Conservation (phyloP, 768 basidiomycete genomes). For the Boletus tomentosulus region DNA sequence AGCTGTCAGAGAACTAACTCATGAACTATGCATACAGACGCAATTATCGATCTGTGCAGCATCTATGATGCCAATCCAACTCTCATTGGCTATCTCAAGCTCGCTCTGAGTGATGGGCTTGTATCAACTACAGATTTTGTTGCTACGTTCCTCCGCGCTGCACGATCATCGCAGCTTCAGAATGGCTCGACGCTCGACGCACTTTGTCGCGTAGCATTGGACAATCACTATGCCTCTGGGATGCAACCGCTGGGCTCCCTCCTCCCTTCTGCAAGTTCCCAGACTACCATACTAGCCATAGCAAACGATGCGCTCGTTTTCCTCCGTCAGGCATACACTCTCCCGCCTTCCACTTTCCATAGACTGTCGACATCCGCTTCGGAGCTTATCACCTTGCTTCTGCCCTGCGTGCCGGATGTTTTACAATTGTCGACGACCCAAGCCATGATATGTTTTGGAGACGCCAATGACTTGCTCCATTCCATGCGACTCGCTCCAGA, state of each 20-base stretch:
- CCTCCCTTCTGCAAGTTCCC: slow-evolving; percentile 46
- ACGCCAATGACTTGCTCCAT: slow-evolving; percentile 52
- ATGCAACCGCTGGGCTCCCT: slow-evolving; percentile 51
- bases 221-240: slow-evolving; percentile 59
- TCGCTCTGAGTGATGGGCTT: slow-evolving; percentile 52
- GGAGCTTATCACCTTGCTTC: slow-evolving; percentile 57
- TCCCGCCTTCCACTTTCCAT: slow-evolving; percentile 50
- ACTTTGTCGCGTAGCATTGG: slow-evolving; percentile 62
- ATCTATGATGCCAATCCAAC: slow-evolving; percentile 67
- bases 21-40: slow-evolving; percentile 42
- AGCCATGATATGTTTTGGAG: slow-evolving; percentile 44
- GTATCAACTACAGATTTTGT: slow-evolving; percentile 60
- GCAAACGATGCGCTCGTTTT: slow-evolving; percentile 60
- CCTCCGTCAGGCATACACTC: slow-evolving; percentile 51
- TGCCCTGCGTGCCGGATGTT: slow-evolving; percentile 57
- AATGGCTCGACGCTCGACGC: slow-evolving; percentile 63
- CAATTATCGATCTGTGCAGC: slow-evolving; percentile 62
- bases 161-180: slow-evolving; percentile 60
- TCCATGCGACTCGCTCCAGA: slow-evolving; percentile 48
- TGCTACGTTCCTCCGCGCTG: slow-evolving; percentile 61
- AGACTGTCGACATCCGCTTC: slow-evolving; percentile 55
- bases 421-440: slow-evolving; percentile 61
- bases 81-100: slow-evolving; percentile 62
- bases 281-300: slow-evolving; percentile 46
- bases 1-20: neutral